Conservation (phyloP, 1,284 basidiomycete genomes). For the Exobasidium rhododendri region DNA sequence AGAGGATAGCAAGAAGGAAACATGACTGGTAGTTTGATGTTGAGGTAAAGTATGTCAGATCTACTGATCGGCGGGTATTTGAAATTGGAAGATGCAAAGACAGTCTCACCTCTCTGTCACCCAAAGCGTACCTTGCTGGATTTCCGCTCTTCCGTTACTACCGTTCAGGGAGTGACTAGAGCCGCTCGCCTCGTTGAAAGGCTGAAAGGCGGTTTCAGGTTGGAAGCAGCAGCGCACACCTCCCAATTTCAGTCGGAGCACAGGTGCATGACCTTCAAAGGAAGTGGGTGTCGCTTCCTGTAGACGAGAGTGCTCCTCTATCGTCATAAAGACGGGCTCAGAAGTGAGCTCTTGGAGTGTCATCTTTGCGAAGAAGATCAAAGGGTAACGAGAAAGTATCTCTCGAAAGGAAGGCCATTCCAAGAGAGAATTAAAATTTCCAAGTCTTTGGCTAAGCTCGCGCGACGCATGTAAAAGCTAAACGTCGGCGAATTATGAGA, state of each 20-base stretch:
- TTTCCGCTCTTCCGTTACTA: neutral
- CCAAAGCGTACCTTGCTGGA: constrained; percentile 15
- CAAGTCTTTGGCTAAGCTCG: too few species aligned
- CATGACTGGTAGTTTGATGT: too few species aligned
- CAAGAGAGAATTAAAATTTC: too few species aligned
- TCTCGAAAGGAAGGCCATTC: too few species aligned
- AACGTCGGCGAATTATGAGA: too few species aligned
- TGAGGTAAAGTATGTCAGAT: too few species aligned
- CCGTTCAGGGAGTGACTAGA: neutral
- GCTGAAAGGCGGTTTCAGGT: constrained; percentile 3
- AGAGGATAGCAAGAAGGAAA: constrained; percentile 32
- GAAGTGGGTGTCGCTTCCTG: constrained; percentile 32
- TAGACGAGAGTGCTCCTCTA: constrained; percentile 16
- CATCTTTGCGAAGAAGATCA: constrained; percentile 9
- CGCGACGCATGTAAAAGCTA: too few species aligned
- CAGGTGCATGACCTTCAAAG: neutral
- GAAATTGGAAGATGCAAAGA: too few species aligned
- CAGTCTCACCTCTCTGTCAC: constrained; percentile 24
- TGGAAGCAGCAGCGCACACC: constrained; percentile 4
- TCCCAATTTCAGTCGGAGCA: constrained; percentile 9
- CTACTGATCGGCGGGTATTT: too few species aligned
- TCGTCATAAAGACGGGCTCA: neutral
- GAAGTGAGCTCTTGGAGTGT: neutral
- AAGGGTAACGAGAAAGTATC: neutral
- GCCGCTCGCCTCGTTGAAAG: neutral